Evolutionary conservation across 2,329 filamentous ascomycete genomes (phyloP), one percentile per base, ranked within the genome.

Genomic region (Aspergillus luchuensis): DNA sequence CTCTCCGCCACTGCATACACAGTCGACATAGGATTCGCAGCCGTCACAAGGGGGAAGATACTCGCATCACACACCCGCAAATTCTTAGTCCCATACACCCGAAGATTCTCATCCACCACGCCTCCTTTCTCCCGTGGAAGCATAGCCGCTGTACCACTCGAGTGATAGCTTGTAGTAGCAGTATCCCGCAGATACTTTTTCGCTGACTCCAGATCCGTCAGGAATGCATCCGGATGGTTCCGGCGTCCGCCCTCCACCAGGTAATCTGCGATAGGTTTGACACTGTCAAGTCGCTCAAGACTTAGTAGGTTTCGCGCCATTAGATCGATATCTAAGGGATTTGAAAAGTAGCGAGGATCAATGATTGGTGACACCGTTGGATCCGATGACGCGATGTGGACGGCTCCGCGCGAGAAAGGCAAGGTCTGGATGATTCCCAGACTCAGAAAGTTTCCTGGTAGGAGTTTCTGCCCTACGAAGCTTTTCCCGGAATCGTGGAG

Each of bases 1-100:
- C 71, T 71, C 60, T 76, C 75, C 0, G 72, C 75, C 3, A 76
- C 67, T 0, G 73, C 72, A 70, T 76, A 81, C 19, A 80, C 66
- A 4, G 72, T 74, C 3, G 71, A 67, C 61, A 75, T 69, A 4
- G 76, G 71, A 63, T 79, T 76, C 4, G 73, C 76, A 30, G 71
- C 67, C 4, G 74, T 70, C 28, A 78, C 66, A 11, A 78, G 62
- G 0, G 76, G 75, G 10, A 78, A 71, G 8, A 76, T 58, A 64
- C 72, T 76, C 4, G 75, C 74, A 64, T 78, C 76, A 7, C 74
- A 71, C 6, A 78, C 67, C 2, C 75, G 68, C 51, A 78, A 48
- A 21, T 73, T 73, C 13, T 57, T 43, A 3, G 72, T 71, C 2
- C 75, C 76, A 54, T 76, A 72, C 2, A 74, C 73, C 52, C 39